Conservation (phyloP, 768 basidiomycete species). For the Hygrocybe punicea region DNA sequence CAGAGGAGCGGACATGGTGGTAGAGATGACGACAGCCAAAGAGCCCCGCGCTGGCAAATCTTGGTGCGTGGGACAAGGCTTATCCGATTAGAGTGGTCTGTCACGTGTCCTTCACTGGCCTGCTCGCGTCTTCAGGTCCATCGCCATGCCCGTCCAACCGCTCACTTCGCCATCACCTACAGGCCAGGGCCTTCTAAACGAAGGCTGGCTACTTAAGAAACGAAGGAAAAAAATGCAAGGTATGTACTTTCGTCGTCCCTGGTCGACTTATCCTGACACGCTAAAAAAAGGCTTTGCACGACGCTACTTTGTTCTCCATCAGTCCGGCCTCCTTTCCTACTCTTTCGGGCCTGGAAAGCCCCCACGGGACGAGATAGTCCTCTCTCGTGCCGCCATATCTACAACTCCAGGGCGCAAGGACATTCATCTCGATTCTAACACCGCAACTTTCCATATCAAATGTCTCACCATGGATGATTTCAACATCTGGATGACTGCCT, state of each 20-base stretch:
- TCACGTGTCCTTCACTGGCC: background rate
- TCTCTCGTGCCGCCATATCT: conserved; percentile 73
- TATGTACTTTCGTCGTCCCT: conserved; percentile 22
- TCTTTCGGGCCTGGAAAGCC: conserved; percentile 70
- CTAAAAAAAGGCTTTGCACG: conserved; percentile 68
- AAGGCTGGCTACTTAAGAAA: conserved; percentile 87
- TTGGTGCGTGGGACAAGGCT: background rate
- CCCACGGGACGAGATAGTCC: conserved; percentile 62
- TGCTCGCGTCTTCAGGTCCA: background rate
- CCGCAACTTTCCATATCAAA: conserved; percentile 78
- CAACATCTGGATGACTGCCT: conserved; percentile 66
- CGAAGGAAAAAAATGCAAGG: conserved; percentile 87
- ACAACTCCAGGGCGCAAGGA: conserved; percentile 70
- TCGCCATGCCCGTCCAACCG: background rate
- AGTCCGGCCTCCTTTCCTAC: conserved; percentile 70
- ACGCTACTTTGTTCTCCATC: conserved; percentile 70
- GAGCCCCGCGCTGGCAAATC: background rate
- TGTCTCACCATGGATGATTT: conserved; percentile 72
- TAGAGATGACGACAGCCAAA: background rate
- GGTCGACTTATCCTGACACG: conserved; percentile 1
- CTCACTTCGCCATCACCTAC: background rate
- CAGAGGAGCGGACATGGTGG: conserved; percentile 13
- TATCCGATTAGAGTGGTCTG: background rate
- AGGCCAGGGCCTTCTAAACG: conserved; percentile 37
- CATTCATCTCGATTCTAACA: conserved; percentile 75